Conservation (phyloP, 208 protist genomes). For the Trypanosoma cruzi region DNA sequence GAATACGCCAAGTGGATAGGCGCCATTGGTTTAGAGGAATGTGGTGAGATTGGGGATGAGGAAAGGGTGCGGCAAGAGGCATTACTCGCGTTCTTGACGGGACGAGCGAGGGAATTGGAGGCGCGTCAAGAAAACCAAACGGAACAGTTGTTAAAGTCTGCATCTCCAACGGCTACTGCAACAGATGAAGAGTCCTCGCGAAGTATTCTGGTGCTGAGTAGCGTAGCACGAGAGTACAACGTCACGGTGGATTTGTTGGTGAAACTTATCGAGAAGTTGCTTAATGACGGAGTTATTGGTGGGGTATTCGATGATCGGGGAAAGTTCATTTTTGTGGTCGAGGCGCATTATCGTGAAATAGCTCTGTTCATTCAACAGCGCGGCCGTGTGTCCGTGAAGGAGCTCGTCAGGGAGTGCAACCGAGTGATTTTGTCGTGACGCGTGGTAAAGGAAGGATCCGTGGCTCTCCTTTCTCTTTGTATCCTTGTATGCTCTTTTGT, state of each 20-base stretch:
- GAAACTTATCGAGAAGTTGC: slow-evolving; percentile 55
- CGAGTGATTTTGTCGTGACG: slow-evolving; percentile 45
- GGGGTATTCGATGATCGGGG: slow-evolving; percentile 85
- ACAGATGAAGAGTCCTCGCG: not conserved
- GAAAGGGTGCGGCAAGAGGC: slow-evolving; percentile 32
- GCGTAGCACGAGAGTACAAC: slow-evolving; percentile 45
- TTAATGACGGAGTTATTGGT: slow-evolving; percentile 40
- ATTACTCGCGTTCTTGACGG: slow-evolving; percentile 35
- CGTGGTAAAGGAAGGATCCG: not conserved
- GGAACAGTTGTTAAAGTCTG: not conserved
- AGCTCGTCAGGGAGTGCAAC: slow-evolving; percentile 78
- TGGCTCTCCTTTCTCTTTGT: slow-evolving; percentile 5
- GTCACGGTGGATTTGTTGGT: slow-evolving; percentile 67
- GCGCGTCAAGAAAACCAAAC: slow-evolving; percentile 9
- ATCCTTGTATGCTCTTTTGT: not conserved
- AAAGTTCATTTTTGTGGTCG: slow-evolving; percentile 70
- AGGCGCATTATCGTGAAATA: slow-evolving; percentile 50
- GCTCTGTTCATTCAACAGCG: slow-evolving; percentile 61
- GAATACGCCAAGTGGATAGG: slow-evolving; percentile 70
- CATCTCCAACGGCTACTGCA: not conserved
- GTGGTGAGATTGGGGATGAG: slow-evolving; percentile 72
- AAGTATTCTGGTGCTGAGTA: slow-evolving; percentile 65
- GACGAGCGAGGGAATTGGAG: slow-evolving; percentile 35
- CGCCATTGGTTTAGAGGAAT: slow-evolving; percentile 63
- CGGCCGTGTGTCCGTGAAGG: slow-evolving; percentile 65